These are phyloP conservation scores for Pseudopithomyces maydicus DNA, from an alignment of 2,329 filamentous ascomycete species.

Conservation along the genomic window DNA sequence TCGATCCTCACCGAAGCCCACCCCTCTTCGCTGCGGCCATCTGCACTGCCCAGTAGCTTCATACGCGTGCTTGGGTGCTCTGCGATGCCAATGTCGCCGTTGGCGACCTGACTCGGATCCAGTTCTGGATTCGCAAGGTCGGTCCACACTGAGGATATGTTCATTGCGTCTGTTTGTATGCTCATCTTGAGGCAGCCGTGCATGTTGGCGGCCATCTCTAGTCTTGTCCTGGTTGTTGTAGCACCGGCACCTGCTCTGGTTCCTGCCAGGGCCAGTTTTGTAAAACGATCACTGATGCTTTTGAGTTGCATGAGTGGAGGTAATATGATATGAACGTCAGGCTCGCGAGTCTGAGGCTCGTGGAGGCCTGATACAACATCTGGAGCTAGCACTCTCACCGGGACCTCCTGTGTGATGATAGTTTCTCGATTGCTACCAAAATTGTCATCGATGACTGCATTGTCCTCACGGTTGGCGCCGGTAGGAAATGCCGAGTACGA, in stretches of 20 bases:
- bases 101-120: slow-evolving; percentile 74
- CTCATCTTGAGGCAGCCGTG: slow-evolving; percentile 82
- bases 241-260: slow-evolving; percentile 43
- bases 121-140: slow-evolving; percentile 86
- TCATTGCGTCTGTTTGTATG: slow-evolving; percentile 80
- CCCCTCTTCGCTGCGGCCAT: slow-evolving; percentile 73
- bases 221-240: slow-evolving; percentile 53
- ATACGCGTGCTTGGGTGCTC: slow-evolving; percentile 84
- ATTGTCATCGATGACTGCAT: slow-evolving; percentile 29
- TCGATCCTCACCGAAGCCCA: slow-evolving; percentile 93
- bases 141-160: slow-evolving; percentile 84
- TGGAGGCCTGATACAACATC: slow-evolving; percentile 89
- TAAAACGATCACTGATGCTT: slow-evolving; percentile 93
- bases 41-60: slow-evolving; percentile 60
- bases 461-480: slow-evolving; percentile 29
- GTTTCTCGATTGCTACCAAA: slow-evolving; percentile 75
- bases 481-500: slow-evolving; percentile 46
- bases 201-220: slow-evolving; percentile 93
- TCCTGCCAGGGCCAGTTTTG: slow-evolving; percentile 66
- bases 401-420: slow-evolving; percentile 92
- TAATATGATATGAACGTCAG: slow-evolving; percentile 91
- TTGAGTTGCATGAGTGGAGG: slow-evolving; percentile 88
- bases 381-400: slow-evolving; percentile 86
- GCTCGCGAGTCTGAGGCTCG: slow-evolving; percentile 87
- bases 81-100: slow-evolving; percentile 68